Evolutionary conservation across 2,329 filamentous ascomycete species (phyloP).

Genomic region (Neonectria neomacrospora): DNA sequence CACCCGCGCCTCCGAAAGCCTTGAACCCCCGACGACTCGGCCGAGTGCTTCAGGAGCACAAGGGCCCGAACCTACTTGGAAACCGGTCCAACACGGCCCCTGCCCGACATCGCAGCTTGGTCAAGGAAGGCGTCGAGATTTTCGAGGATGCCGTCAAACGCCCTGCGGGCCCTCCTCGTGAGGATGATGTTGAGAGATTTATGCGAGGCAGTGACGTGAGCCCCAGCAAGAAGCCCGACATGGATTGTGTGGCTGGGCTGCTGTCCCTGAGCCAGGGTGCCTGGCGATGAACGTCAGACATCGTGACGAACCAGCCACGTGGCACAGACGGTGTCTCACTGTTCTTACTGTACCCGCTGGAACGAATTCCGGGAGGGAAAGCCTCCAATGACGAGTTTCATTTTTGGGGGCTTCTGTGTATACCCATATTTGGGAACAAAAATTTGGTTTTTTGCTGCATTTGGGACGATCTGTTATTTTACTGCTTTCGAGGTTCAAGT

Average conservation of each 20-base stretch:
- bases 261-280: slow-evolving; percentile 91
- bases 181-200: slow-evolving; percentile 76
- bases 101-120: slow-evolving; percentile 45
- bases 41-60: slow-evolving; percentile 55
- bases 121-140: slow-evolving; percentile 57
- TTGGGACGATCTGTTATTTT: slow-evolving; percentile 32
- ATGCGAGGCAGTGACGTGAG: slow-evolving; percentile 73
- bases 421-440: slow-evolving; percentile 29
- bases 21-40: slow-evolving; percentile 55
- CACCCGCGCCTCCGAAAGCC: slow-evolving; percentile 45
- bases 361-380: slow-evolving; percentile 27
- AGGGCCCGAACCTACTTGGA: slow-evolving; percentile 47
- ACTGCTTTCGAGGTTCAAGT: slow-evolving; percentile 28
- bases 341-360: slow-evolving; percentile 13
- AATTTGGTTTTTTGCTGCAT: slow-evolving; percentile 18
- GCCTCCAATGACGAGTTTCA: slow-evolving; percentile 25
- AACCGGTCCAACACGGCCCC: slow-evolving; percentile 57
- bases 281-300: slow-evolving; percentile 68
- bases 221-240: slow-evolving; percentile 79
- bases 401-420: slow-evolving; percentile 31
- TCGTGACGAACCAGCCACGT: slow-evolving; percentile 20
- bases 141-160: slow-evolving; percentile 61
- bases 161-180: slow-evolving; percentile 35
- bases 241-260: slow-evolving; percentile 91
- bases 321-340: slow-evolving; percentile 11